phyloP scores from a whole-genome alignment of 345 rosid genomes.

The Murraya paniculata region DNA sequence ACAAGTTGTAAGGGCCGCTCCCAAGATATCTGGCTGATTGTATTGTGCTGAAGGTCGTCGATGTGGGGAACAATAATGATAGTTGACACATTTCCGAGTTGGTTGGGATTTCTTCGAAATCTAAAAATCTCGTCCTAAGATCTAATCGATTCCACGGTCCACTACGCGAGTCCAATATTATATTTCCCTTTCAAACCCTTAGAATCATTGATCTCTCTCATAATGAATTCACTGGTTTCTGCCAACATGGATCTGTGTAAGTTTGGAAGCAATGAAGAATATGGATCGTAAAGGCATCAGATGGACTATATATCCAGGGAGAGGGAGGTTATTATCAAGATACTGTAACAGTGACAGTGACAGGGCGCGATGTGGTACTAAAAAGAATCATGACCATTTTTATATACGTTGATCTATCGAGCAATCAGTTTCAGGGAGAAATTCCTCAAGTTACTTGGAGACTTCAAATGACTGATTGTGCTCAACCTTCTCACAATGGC shows the following conservation, averaged over 20 bases:
- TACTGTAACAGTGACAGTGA: background rate
- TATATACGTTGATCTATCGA: background rate
- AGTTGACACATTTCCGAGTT: conserved; percentile 17
- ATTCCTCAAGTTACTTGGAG: background rate
- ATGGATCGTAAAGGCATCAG: background rate
- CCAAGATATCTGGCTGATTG: conserved; percentile 19
- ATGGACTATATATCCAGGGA: background rate
- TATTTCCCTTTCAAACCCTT: background rate
- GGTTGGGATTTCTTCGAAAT: conserved; percentile 9
- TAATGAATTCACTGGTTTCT: background rate
- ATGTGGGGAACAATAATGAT: conserved; percentile 17
- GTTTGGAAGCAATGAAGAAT: background rate
- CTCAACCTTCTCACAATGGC: background rate
- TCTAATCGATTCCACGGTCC: conserved; percentile 13
- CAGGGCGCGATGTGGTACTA: background rate
- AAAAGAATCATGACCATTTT: no score
- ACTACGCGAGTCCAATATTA: background rate
- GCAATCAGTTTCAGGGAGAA: background rate
- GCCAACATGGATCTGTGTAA: background rate
- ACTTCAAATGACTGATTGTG: background rate
- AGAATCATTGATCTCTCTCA: background rate
- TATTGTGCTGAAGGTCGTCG: background rate
- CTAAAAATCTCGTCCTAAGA: background rate
- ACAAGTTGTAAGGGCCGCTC: conserved; percentile 16
- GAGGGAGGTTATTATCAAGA: background rate